Evolutionary conservation across 345 rosid genomes (phyloP), one percentile per base, ranked within the genome.

Genomic region (Eutrema japonicum): DNA sequence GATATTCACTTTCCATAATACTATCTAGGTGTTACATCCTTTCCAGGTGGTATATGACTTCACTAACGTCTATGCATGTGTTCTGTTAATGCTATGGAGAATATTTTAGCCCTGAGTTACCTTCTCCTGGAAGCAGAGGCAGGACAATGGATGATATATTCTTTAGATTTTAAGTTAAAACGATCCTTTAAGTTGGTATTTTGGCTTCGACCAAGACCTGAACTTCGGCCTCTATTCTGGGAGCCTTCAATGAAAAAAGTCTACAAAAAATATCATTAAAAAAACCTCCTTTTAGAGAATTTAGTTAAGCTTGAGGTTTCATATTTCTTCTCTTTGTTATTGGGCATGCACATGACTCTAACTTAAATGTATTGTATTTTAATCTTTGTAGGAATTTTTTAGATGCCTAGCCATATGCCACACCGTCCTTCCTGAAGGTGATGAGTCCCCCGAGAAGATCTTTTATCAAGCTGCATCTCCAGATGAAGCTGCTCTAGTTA

Each of bases 381-480:
- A 26, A 54, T 52, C 22, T 66, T 9, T 81, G 78, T 82, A 96
- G 99, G 98, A 96, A 82, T 86, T 92, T 76, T 96, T 96, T 77
- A 85, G 99, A 85, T 96, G 99, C 78, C 95, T 96, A 61, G 99
- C 99, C 77, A 88, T 96, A 53, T 90, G 99, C 78, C 99, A 96
- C 77, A 96, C 99, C 29, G 99, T 96, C 32, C 96, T 92, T 78
- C 92, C 99, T 63, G 98, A 92, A 88, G 99, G 99, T 51, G 98
- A 90, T 14, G 97, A 88, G 67, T 84, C 95, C 78, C 97, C 98
- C n/a, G 99, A 90, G 66, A 96, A 86, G 76, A 88, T 92, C 65
- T 83, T 75, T 32, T 96, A 96, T 83, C 99, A 92, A 87, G 98
- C 99, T 70, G 99, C 99, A 78, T 96, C 99, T 54, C 99, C 99